Base-by-base conservation (phyloP, 139 green algal genomes). In the Coccomyxa sp. region DNA sequence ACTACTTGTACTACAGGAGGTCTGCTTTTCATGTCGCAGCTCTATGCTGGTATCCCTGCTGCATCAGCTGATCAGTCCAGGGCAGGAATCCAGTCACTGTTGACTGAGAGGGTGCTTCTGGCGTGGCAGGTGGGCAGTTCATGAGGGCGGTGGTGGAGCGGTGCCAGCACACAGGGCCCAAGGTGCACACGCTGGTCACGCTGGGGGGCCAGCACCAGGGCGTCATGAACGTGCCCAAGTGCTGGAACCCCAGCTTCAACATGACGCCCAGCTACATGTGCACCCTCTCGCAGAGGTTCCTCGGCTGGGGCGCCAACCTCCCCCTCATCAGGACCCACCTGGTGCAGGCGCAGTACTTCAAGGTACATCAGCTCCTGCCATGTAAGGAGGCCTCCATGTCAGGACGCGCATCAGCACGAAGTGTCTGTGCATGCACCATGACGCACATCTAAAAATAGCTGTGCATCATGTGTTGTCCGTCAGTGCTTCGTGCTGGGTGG, bases 301-400 rank as follows among this genome's bases (percentile, higher is more conserved):
- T 95, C 35, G 83, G 72, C 1, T 55, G 58, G 31, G 93, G 92
- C 5, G 94, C 89, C 12, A 97, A 97, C 84, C 78, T 88, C 36
- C 79, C 86, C 7, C 93, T 78, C 74, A 83, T 97, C 18, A 82
- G 90, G 8, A 74, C 86, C 37, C 85, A 91, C 44, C 73, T 97
- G 3, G 84, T 98, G 10, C 94, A 97, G 79, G 93, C 93, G 2
- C 93, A 97, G 82, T 97, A 96, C 82, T 93, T 94, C 80, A 95
- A 94, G 87, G 87, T 85, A 34, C 9, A 27, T 33, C 8, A 0
- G 22, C 33, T 58, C 12, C 14, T 58, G 12, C 10, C n/a, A n/a
- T n/a, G n/a, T n/a, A n/a, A n/a, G n/a, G n/a, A n/a, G n/a, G n/a
- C n/a, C n/a, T n/a, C n/a, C n/a, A n/a, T n/a, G n/a, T n/a, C n/a